phyloP scores from a whole-genome alignment of 441 rosid species.

The Populus hybrid region DNA sequence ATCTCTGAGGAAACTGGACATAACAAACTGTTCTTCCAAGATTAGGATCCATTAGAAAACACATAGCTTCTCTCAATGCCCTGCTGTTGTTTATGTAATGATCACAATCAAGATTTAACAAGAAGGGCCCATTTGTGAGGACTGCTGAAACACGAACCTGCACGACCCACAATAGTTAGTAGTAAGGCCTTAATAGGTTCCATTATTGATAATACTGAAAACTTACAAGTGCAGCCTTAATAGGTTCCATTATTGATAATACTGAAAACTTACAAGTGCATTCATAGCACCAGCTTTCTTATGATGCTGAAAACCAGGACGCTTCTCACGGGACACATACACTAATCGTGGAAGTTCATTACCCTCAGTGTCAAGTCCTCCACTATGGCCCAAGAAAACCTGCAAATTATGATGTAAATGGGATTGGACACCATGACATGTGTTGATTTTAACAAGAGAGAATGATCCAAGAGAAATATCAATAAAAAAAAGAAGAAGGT shows the following conservation, averaged over 20 bases:
- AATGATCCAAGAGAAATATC: not conserved
- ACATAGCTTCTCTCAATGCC: slow-evolving; percentile 44
- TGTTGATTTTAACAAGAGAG: not conserved
- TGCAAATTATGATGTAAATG: slow-evolving; percentile 12
- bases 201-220: not conserved
- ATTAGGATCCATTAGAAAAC: slow-evolving; percentile 43
- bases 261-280: slow-evolving; percentile 34
- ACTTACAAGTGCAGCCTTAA: slow-evolving; percentile 31
- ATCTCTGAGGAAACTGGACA: slow-evolving; percentile 47
- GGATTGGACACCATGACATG: not conserved
- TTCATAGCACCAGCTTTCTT: slow-evolving; percentile 67
- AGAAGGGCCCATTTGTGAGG: slow-evolving; percentile 41
- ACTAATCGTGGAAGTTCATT: slow-evolving; percentile 46
- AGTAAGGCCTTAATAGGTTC: not conserved
- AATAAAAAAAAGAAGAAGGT: not conserved
- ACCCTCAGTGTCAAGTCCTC: slow-evolving; percentile 36
- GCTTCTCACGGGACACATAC: slow-evolving; percentile 55
- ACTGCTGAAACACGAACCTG: slow-evolving; percentile 48
- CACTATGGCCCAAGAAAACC: slow-evolving; percentile 39
- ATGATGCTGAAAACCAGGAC: slow-evolving; percentile 59
- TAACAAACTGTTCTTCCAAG: slow-evolving; percentile 39
- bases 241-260: not conserved
- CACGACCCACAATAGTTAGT: not conserved
- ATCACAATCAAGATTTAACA: slow-evolving; percentile 44
- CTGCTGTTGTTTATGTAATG: slow-evolving; percentile 39